Evolutionary conservation across 2,329 filamentous ascomycete species (phyloP).

Genomic region (Nannizzia gypsea): DNA sequence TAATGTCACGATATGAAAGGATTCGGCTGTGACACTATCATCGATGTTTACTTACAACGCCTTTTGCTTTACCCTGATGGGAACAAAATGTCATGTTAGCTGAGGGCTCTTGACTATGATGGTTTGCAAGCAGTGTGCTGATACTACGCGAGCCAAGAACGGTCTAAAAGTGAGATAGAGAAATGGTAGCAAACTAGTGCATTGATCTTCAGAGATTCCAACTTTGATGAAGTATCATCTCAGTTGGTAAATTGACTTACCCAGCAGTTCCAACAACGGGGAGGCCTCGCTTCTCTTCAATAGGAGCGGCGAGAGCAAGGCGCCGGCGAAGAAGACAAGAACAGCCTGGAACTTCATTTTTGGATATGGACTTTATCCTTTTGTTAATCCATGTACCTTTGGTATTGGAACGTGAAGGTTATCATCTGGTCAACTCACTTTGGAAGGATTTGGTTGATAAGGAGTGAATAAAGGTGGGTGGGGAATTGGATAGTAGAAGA

Average conservation of each 20-base stretch:
- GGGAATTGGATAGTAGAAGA: neutral
- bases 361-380: neutral
- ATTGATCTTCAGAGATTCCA: too few species aligned
- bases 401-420: neutral
- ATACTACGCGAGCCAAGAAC: neutral
- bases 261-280: neutral
- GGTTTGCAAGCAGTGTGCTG: neutral
- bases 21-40: neutral
- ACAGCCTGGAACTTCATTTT: conserved; percentile 3
- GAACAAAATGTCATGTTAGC: neutral
- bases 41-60: neutral
- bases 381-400: neutral
- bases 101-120: neutral
- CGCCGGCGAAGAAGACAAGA: neutral
- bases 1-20: neutral
- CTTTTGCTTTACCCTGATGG: neutral
- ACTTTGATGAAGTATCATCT: neutral
- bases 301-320: neutral
- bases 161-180: neutral
- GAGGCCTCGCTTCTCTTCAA: neutral
- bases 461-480: too few species aligned
- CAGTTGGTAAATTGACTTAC: neutral
- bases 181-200: neutral
- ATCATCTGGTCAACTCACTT: neutral
- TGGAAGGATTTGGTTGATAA: neutral